phyloP scores from a whole-genome alignment of 2,329 filamentous ascomycete genomes.

The Colletotrichum theobromicola region DNA sequence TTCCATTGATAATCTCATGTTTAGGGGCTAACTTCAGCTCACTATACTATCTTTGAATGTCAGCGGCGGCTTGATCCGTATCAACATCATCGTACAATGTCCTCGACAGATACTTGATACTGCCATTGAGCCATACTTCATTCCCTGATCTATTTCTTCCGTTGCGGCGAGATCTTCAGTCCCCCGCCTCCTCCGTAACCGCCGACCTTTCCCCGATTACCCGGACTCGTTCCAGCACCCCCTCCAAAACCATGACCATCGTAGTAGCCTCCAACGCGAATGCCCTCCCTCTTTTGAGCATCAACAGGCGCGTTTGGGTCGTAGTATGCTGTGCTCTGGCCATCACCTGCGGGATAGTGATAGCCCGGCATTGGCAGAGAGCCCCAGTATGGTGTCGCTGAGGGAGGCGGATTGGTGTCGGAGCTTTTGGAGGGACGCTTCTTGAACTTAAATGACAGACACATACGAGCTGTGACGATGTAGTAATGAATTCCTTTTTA shows the following conservation, averaged over 20 bases:
- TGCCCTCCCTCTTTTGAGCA: not conserved
- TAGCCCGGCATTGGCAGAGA: not conserved
- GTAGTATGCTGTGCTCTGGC: not conserved
- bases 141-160: not conserved
- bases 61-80: too few relatives aligned
- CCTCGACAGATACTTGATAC: not conserved
- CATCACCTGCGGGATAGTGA: not conserved
- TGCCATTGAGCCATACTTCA: not conserved
- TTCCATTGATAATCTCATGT: not conserved
- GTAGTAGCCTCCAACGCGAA: not conserved
- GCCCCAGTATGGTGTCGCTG: not conserved
- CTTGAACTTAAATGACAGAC: not conserved
- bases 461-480: not conserved
- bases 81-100: not conserved
- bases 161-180: not conserved
- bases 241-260: not conserved
- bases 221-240: not conserved
- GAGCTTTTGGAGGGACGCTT: not conserved
- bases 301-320: not conserved
- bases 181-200: not conserved
- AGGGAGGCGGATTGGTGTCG: not conserved
- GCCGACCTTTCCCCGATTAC: not conserved
- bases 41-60: too few relatives aligned
- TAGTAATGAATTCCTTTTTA: not conserved
- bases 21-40: not conserved